Conservation (phyloP, 768 basidiomycete species). For the Xerocomellus amylosporus region DNA sequence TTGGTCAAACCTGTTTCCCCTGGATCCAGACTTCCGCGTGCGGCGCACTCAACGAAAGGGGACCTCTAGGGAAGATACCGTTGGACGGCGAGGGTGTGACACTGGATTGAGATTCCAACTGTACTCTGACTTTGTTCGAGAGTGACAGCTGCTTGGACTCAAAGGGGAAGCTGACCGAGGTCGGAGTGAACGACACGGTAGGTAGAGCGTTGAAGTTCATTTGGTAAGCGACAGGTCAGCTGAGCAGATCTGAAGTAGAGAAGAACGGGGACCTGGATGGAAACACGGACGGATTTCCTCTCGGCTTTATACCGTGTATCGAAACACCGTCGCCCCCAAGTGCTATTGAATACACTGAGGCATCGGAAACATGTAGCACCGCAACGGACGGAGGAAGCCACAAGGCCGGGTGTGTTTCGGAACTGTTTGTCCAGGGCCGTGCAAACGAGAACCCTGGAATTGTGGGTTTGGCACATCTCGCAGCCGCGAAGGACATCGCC, state of each 20-base stretch:
- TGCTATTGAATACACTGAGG: neutral
- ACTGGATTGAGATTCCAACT: slow-evolving; percentile 34
- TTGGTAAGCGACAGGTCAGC: neutral
- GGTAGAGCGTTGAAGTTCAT: slow-evolving; percentile 31
- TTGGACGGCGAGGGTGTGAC: slow-evolving; percentile 31
- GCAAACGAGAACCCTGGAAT: slow-evolving; percentile 18
- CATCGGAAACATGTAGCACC: slow-evolving; percentile 1
- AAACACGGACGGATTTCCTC: neutral
- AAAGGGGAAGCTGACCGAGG: slow-evolving; percentile 37
- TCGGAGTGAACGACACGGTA: slow-evolving; percentile 35
- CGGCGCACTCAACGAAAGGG: slow-evolving; percentile 40
- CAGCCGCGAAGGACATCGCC: slow-evolving; percentile 10
- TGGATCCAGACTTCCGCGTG: slow-evolving; percentile 50
- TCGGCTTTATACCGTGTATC: slow-evolving; percentile 22
- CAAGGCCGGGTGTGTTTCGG: slow-evolving; percentile 13
- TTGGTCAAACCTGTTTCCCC: slow-evolving; percentile 38
- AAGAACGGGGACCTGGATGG: neutral
- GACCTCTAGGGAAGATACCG: slow-evolving; percentile 41
- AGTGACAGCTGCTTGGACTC: slow-evolving; percentile 38
- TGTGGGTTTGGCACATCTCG: no score
- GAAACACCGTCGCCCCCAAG: slow-evolving; percentile 5
- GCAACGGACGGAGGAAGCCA: slow-evolving; percentile 14
- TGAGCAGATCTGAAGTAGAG: neutral
- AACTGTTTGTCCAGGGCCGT: slow-evolving; percentile 17
- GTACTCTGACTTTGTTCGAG: slow-evolving; percentile 26